These are phyloP conservation scores for Hyaloscypha variabilis DNA, from an alignment of 495 filamentous ascomycete genomes.

Conservation along the genomic window DNA sequence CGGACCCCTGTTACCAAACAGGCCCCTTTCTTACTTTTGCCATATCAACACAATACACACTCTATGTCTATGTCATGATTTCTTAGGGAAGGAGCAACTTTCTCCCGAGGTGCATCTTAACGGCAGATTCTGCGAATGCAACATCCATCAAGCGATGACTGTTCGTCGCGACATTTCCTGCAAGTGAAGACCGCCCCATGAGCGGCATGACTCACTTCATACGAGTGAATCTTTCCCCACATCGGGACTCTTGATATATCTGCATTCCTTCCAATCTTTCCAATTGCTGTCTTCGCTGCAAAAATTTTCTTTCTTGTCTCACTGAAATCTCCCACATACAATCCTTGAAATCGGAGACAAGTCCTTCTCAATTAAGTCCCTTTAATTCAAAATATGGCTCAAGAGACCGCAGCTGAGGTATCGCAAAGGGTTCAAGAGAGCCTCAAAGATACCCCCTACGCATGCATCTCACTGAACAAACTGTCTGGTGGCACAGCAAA, in stretches of 20 bases:
- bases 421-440: slow-evolving; percentile 40
- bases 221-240: neutral
- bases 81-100: neutral
- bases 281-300: neutral
- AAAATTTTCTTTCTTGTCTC: neutral
- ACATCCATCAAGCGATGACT: neutral
- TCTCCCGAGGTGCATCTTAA: neutral
- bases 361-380: neutral
- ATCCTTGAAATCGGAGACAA: neutral
- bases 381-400: neutral
- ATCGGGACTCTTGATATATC: neutral
- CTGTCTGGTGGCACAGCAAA: slow-evolving; percentile 62
- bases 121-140: neutral
- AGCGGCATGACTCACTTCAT: neutral
- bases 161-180: neutral
- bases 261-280: neutral
- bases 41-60: neutral
- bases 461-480: slow-evolving; percentile 47
- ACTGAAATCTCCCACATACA: neutral
- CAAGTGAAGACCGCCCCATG: neutral
- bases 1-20: too few species aligned
- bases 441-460: slow-evolving; percentile 38
- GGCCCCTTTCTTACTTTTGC: neutral
- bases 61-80: neutral
- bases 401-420: slow-evolving; percentile 25